Evolutionary conservation across 768 basidiomycete genomes (phyloP).

Genomic region (Royoungia palumana): DNA sequence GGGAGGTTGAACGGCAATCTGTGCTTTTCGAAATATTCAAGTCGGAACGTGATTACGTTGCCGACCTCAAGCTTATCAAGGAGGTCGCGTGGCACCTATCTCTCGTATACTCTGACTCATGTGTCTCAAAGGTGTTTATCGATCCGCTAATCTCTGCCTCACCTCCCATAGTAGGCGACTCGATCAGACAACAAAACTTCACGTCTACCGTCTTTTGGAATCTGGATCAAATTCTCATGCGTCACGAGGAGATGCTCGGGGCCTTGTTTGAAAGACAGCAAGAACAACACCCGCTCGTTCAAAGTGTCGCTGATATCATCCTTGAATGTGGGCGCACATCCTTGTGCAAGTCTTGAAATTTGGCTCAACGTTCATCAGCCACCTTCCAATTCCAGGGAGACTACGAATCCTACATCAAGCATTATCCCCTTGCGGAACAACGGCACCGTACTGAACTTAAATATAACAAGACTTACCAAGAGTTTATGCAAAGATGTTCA

Average conservation of each 20-base stretch:
- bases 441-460: conserved; percentile 74
- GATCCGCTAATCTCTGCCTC: conserved; percentile 55
- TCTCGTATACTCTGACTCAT: conserved; percentile 1
- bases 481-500: conserved; percentile 60
- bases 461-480: conserved; percentile 61
- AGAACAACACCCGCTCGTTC: conserved; percentile 81
- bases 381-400: conserved; percentile 50
- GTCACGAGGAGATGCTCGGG: conserved; percentile 67
- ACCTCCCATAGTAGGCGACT: conserved; percentile 61
- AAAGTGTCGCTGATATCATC: conserved; percentile 81
- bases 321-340: conserved; percentile 58
- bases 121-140: conserved; percentile 60
- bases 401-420: conserved; percentile 83
- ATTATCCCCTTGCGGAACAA: conserved; percentile 85
- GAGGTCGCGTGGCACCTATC: conserved; percentile 43
- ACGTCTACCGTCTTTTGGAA: conserved; percentile 84
- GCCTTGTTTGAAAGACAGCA: conserved; percentile 76
- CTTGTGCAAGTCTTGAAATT: conserved; percentile 5
- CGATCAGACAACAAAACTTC: conserved; percentile 57
- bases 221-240: conserved; percentile 57
- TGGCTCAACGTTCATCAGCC: conserved; percentile 26
- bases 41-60: conserved; percentile 84
- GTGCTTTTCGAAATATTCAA: conserved; percentile 88
- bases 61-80: conserved; percentile 69
- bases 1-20: conserved; percentile 82